Conservation (phyloP, 305 asterid species). For the Ajuga reptans region DNA sequence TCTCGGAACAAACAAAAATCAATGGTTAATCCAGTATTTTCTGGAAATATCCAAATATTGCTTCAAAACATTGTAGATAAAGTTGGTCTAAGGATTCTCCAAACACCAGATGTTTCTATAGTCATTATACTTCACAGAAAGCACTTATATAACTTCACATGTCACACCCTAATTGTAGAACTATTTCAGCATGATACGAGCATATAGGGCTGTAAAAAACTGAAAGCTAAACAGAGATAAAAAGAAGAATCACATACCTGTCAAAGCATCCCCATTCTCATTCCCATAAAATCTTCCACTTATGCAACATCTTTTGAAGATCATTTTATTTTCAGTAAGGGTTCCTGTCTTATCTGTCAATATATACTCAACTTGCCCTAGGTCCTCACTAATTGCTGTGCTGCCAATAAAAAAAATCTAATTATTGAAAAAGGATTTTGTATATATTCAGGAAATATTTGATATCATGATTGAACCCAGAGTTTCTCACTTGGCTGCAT, state of each 20-base stretch:
- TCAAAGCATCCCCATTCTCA: conserved; percentile 71
- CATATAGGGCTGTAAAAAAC: not conserved
- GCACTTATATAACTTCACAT: not conserved
- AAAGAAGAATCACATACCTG: conserved; percentile 38
- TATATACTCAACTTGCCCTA: conserved; percentile 98
- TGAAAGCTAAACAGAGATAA: not conserved
- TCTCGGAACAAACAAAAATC: not conserved
- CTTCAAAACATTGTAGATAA: not conserved
- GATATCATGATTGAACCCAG: conserved; percentile 16
- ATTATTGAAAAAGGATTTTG: conserved; percentile 20
- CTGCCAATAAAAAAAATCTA: conserved; percentile 51
- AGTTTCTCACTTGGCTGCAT: conserved; percentile 77
- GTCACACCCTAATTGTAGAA: conserved; percentile 6
- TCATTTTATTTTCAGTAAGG: conserved; percentile 90
- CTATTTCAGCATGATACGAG: not conserved
- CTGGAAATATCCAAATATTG: not conserved
- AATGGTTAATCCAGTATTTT: not conserved
- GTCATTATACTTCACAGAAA: not conserved
- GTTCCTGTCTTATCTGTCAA: conserved; percentile 98
- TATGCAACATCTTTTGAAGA: conserved; percentile 83
- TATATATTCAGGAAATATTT: conserved; percentile 13
- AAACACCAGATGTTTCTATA: not conserved
- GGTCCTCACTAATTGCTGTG: conserved; percentile 98
- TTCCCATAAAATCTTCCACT: conserved; percentile 74
- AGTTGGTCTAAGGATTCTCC: not conserved